phyloP scores from a whole-genome alignment of 495 filamentous ascomycete genomes.

The Aspergillus nidulans region DNA sequence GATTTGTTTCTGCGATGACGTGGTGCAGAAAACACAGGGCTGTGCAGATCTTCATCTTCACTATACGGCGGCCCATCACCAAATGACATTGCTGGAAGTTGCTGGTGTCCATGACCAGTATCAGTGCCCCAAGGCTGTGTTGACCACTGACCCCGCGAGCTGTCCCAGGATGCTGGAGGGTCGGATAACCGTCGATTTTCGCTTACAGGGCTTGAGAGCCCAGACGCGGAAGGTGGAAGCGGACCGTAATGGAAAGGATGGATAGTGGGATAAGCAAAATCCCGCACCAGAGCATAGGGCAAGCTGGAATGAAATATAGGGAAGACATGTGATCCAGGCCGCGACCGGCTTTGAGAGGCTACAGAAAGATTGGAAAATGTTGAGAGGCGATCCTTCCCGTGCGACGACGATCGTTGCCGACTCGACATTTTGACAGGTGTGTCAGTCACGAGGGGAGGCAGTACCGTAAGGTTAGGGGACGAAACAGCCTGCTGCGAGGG shows the following conservation, averaged over 20 bases:
- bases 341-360: conserved; percentile 53
- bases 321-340: conserved; percentile 72
- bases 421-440: conserved; percentile 35
- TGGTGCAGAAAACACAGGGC: conserved; percentile 72
- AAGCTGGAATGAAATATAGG: conserved; percentile 83
- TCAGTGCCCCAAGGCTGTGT: conserved; percentile 46
- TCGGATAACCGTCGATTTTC: conserved; percentile 78
- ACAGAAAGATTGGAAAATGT: conserved; percentile 60
- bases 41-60: conserved; percentile 93
- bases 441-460: conserved; percentile 40
- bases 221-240: conserved; percentile 67
- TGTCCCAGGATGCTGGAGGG: conserved; percentile 61
- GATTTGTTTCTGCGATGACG: conserved; percentile 84
- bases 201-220: conserved; percentile 78
- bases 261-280: conserved; percentile 83
- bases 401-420: conserved; percentile 62
- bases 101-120: conserved; percentile 45
- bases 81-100: conserved; percentile 81
- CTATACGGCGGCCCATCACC: conserved; percentile 93
- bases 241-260: conserved; percentile 95
- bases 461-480: conserved; percentile 36
- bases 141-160: conserved; percentile 47
- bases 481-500: conserved; percentile 34
- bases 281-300: conserved; percentile 83
- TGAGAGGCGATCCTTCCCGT: conserved; percentile 70